Conservation (phyloP, 1,284 basidiomycete species). For the Cutaneotrichosporon sp. region DNA sequence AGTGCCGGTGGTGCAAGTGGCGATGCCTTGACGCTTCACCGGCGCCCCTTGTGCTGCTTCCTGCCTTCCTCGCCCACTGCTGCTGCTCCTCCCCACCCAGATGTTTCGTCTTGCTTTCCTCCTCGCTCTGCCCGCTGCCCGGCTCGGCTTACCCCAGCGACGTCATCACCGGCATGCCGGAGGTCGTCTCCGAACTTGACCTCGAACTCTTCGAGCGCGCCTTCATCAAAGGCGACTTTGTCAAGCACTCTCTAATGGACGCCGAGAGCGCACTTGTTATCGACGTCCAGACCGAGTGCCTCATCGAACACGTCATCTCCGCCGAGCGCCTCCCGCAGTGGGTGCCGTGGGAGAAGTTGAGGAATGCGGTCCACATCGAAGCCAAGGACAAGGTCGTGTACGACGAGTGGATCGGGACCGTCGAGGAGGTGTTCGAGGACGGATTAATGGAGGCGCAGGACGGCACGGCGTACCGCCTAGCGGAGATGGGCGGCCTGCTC, state of each 20-base stretch:
- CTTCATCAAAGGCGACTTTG: conserved; percentile 75
- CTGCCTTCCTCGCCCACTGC: too few species aligned
- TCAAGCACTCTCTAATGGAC: conserved; percentile 75
- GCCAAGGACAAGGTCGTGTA: conserved; percentile 79
- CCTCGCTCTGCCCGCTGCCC: neutral
- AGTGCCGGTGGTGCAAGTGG: too few species aligned
- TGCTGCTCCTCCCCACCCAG: neutral
- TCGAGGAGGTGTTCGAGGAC: conserved; percentile 74
- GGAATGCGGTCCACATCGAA: conserved; percentile 57
- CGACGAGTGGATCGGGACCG: conserved; percentile 84
- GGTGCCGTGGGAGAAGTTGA: conserved; percentile 65
- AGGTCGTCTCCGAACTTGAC: conserved; percentile 70
- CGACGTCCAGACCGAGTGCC: conserved; percentile 63
- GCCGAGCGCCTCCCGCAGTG: conserved; percentile 64
- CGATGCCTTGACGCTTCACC: too few species aligned
- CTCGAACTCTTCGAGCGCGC: conserved; percentile 75
- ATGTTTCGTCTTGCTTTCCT: too few species aligned
- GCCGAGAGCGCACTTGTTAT: conserved; percentile 75
- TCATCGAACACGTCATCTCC: conserved; percentile 74
- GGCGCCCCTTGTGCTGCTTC: too few species aligned
- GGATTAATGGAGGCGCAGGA: conserved; percentile 63
- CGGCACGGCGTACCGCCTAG: conserved; percentile 66
- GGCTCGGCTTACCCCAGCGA: conserved; percentile 22
- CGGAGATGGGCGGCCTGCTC: conserved; percentile 60
- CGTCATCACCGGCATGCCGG: conserved; percentile 61